These are phyloP conservation scores for Wickerhamiella brachini DNA, from an alignment of 805 yeast species.

Conservation along the genomic window DNA sequence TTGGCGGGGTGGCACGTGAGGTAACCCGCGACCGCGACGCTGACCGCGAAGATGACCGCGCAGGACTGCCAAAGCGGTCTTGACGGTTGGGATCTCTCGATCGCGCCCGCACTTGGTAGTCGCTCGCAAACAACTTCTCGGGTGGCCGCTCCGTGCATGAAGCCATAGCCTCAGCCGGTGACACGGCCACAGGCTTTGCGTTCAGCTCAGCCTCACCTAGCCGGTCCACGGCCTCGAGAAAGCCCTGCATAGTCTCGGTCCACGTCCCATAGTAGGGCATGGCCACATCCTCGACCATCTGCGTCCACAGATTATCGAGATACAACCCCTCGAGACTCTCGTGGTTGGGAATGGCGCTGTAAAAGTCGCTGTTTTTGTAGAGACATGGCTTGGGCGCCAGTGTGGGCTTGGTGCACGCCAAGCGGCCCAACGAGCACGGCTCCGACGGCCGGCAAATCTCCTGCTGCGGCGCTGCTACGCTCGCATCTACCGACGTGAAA, in stretches of 20 bases:
- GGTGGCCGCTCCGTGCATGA: background rate
- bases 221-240: background rate
- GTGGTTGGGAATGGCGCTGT: background rate
- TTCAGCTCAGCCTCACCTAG: background rate
- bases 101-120: background rate
- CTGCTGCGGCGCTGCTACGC: background rate
- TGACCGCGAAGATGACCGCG: background rate
- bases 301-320: background rate
- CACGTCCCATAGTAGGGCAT: background rate
- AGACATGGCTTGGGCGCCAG: background rate
- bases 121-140: background rate
- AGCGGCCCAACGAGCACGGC: background rate
- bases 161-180: background rate
- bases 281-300: background rate
- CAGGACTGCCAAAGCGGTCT: too few relatives aligned
- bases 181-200: background rate
- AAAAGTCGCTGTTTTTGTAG: constrained; percentile 1
- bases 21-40: too few relatives aligned
- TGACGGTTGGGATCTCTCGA: background rate
- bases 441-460: background rate
- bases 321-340: background rate
- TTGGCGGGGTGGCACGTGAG: too few relatives aligned
- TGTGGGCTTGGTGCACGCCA: background rate
- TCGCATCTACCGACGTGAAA: background rate
- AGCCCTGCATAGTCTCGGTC: constrained; percentile 1